A percentile compares a stretch with the other conserved stretches of the same genome.
These are phyloP conservation scores for Stylonectria norvegica DNA, from an alignment of 2,329 filamentous ascomycete genomes.

Conservation along the genomic window DNA sequence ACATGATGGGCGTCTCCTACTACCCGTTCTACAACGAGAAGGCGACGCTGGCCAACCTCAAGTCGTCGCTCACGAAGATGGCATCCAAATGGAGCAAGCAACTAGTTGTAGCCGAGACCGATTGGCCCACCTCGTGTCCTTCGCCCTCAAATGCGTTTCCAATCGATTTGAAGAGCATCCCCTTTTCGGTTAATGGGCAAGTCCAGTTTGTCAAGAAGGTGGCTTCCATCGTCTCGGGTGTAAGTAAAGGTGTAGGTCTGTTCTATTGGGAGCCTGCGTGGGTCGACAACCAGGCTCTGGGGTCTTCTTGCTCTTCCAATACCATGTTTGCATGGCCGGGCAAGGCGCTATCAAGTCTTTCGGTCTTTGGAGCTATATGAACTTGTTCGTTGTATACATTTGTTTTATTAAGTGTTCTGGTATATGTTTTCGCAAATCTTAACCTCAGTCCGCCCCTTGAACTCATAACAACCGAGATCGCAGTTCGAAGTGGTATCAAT, in stretches of 20 bases:
- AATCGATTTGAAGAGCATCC: slow-evolving; percentile 55
- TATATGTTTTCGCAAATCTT: not conserved
- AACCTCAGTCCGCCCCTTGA: no score
- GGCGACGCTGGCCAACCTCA: slow-evolving; percentile 57
- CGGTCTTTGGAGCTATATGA: slow-evolving; percentile 52
- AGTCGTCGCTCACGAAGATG: slow-evolving; percentile 56
- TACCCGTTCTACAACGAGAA: slow-evolving; percentile 66
- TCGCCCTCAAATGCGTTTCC: slow-evolving; percentile 58
- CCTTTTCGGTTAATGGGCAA: slow-evolving; percentile 62
- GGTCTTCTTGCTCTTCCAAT: slow-evolving; percentile 63
- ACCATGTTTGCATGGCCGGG: slow-evolving; percentile 57
- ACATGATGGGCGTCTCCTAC: slow-evolving; percentile 69
- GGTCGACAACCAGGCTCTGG: slow-evolving; percentile 62
- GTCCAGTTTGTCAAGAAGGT: slow-evolving; percentile 58
- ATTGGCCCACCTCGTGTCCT: slow-evolving; percentile 66
- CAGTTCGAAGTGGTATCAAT: no score
- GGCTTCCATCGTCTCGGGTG: slow-evolving; percentile 51
- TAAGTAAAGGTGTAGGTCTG: slow-evolving; percentile 51
- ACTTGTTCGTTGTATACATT: no score
- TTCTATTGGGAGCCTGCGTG: slow-evolving; percentile 76
- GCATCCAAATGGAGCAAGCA: slow-evolving; percentile 60
- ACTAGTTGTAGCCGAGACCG: slow-evolving; percentile 65
- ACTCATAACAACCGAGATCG: no score
- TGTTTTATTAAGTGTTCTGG: no score
- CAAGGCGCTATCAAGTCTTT: slow-evolving; percentile 53